Base-by-base conservation (phyloP, 176 grass and related monocot genomes). In the Bolboschoenus planiculmis region DNA sequence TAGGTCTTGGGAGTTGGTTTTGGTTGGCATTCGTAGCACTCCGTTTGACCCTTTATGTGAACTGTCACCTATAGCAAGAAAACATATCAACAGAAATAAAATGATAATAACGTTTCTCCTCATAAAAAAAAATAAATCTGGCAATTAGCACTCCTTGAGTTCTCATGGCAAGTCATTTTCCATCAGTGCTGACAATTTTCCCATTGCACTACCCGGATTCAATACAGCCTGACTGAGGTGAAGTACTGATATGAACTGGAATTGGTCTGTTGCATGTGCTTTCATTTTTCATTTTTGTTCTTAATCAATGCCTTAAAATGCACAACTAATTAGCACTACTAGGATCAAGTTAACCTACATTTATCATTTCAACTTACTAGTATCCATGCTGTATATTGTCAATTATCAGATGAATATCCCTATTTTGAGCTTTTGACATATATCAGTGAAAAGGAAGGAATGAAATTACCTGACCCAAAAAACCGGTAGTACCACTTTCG, bases 401-500 rank as follows among this genome's bases (percentile, higher is more conserved):
- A 40, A 9, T 40, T 21, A 39, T 21, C 18, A 23, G 34, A 23
- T 70, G 35, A 67, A 40, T 10, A 40, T 10, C 20, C n/a, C n/a
- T n/a, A n/a, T n/a, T n/a, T n/a, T n/a, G 40, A 21, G 39, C 35
- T 1, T 40, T 31, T 4, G 33, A 76, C 33, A 5, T 14, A 53
- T 33, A 44, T 53, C 31, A 16, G 5, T 16, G 72, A 2, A 30
- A 51, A 76, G 64, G 63, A 75, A 15, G 5, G 43, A 50, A 76
- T 13, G 5, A 33, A 53, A 7, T 87, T 71, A 99, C 97, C 97
- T 99, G 97, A 80, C 97, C 97, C 64, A 99, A 84, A 86, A 99
- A 99, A 13, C 97, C 97, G 59, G 97, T 99, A 3, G 97, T 96
- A 27, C 97, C 97, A 90, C 97, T 99, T 90, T 99, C 97, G 58